phyloP scores from a whole-genome alignment of 108 stramenopile genomes.

The Cyclotella choctawhatcheeana region DNA sequence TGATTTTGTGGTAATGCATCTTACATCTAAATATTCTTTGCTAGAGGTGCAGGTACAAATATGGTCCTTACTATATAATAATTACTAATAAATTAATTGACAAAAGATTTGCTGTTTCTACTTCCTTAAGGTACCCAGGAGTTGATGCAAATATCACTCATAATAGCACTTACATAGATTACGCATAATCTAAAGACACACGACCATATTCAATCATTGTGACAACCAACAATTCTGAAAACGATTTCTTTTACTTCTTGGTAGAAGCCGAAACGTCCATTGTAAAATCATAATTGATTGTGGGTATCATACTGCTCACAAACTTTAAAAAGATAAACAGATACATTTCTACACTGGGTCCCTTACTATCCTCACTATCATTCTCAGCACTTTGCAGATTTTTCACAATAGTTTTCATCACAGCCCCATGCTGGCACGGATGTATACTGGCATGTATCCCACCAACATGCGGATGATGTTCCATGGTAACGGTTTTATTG shows the following conservation, averaged over 20 bases:
- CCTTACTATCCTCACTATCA: constrained; percentile 23
- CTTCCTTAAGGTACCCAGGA: no score
- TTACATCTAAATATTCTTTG: no score
- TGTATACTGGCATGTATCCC: constrained; percentile 94
- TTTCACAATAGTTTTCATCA: constrained; percentile 96
- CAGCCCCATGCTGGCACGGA: constrained; percentile 98
- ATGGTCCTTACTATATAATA: no score
- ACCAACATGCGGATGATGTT: constrained; percentile 92
- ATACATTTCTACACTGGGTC: constrained; percentile 92
- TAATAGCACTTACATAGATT: no score
- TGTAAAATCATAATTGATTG: constrained; percentile 99
- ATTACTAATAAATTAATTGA: no score
- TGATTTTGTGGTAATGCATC: no score
- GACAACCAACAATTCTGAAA: no score
- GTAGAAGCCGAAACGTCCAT: constrained; percentile 92
- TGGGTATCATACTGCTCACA: constrained; percentile 96
- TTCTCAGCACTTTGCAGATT: constrained; percentile 71
- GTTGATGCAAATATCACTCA: no score
- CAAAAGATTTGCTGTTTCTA: no score
- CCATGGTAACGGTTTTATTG: constrained; percentile 98
- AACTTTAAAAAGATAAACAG: constrained; percentile 99
- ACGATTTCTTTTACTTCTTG: constrained; percentile 57
- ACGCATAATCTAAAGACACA: no score
- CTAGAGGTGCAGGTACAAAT: no score
- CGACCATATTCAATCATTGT: no score